Percentiles rank a stretch among this genome's conserved stretches.
Evolutionary conservation across 2,329 filamentous ascomycete species (phyloP).

Genomic region (Sclerotinia sclerotiorum): DNA sequence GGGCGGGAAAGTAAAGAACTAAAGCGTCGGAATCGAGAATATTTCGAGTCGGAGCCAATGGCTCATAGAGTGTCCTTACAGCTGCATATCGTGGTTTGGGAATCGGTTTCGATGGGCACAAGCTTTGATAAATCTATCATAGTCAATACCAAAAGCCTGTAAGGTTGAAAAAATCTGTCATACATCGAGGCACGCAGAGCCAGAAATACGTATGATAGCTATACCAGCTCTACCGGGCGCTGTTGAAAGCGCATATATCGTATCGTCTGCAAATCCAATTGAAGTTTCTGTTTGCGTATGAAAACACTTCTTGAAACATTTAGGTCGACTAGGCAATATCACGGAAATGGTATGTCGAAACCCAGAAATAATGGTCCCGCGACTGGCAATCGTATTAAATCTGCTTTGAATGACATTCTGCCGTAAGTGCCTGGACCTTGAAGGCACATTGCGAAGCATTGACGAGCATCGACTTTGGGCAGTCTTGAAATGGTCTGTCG

Average conservation of each 20-base stretch:
- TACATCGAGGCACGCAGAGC: slow-evolving; percentile 69
- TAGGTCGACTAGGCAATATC: neutral
- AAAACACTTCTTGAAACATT: neutral
- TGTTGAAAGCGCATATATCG: slow-evolving; percentile 91
- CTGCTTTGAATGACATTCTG: neutral
- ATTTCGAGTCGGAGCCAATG: slow-evolving; percentile 42
- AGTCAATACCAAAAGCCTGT: slow-evolving; percentile 22
- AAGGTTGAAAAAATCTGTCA: slow-evolving; percentile 28
- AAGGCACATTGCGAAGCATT: slow-evolving; percentile 23
- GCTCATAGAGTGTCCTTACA: slow-evolving; percentile 72
- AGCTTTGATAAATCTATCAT: slow-evolving; percentile 59
- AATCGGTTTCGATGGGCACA: slow-evolving; percentile 56
- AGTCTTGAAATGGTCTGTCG: neutral
- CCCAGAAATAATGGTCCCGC: neutral
- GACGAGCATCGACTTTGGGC: slow-evolving; percentile 13
- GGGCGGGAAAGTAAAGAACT: slow-evolving; percentile 73
- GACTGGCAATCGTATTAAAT: neutral
- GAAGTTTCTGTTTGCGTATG: neutral
- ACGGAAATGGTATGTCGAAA: neutral
- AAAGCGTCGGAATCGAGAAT: slow-evolving; percentile 67
- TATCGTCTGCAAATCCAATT: slow-evolving; percentile 43
- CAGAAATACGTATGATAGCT: slow-evolving; percentile 85
- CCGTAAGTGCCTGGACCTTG: slow-evolving; percentile 2
- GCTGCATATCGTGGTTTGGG: slow-evolving; percentile 65
- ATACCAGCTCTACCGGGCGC: slow-evolving; percentile 84